Percentiles rank a stretch among this genome's conserved stretches.
phyloP scores from a whole-genome alignment of 2,329 filamentous ascomycete species.

The Alternaria longipes region DNA sequence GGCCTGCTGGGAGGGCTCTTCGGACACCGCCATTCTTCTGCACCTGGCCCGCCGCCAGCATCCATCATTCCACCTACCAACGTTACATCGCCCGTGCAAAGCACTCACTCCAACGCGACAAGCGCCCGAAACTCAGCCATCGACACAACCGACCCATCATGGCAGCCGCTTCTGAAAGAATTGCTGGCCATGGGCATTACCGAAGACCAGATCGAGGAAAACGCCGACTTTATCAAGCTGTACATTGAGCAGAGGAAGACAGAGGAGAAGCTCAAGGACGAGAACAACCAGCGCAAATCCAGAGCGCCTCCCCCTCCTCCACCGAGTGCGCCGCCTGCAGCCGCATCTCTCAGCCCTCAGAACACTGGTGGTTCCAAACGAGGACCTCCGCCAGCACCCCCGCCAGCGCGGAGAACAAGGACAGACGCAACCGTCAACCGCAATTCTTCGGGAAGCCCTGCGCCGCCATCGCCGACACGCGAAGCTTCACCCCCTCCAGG shows the following conservation, averaged over 20 bases:
- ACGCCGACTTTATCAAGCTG: constrained; percentile 73
- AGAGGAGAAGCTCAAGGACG: constrained; percentile 56
- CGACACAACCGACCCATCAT: constrained; percentile 69
- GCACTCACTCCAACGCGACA: constrained; percentile 45
- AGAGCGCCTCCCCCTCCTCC: constrained; percentile 71
- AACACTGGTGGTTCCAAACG: constrained; percentile 69
- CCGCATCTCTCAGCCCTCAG: constrained; percentile 66
- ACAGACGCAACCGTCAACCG: constrained; percentile 53
- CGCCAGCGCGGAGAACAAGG: constrained; percentile 58
- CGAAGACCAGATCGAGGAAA: constrained; percentile 72
- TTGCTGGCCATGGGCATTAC: constrained; percentile 72
- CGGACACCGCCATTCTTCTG: constrained; percentile 59
- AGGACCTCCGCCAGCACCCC: constrained; percentile 69
- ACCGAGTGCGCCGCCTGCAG: constrained; percentile 55
- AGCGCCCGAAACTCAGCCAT: constrained; percentile 58
- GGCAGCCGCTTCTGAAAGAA: constrained; percentile 69
- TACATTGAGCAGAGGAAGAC: constrained; percentile 72
- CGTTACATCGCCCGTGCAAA: constrained; percentile 51
- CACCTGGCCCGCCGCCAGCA: constrained; percentile 52
- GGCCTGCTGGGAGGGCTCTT: constrained; percentile 64
- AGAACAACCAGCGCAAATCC: constrained; percentile 59
- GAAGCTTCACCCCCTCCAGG: constrained; percentile 73
- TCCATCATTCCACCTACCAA: constrained; percentile 60
- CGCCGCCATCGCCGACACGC: constrained; percentile 69
- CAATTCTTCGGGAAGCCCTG: constrained; percentile 64